Base-by-base conservation (phyloP, 768 basidiomycete genomes). In the Boletellus sp. region DNA sequence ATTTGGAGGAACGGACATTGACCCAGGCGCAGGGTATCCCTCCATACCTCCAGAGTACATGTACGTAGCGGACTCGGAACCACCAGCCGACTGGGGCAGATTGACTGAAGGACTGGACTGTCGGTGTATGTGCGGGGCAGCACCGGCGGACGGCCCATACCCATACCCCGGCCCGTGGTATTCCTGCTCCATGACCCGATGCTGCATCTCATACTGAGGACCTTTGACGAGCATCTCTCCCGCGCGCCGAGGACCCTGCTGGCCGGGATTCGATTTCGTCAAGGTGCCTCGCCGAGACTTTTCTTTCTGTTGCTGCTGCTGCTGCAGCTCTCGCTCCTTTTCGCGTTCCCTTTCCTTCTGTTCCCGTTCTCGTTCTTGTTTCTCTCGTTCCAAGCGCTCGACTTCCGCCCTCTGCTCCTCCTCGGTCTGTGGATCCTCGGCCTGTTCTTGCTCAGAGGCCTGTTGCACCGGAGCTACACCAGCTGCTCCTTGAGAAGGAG, bases 161-260 rank as follows among this genome's bases (percentile, higher is more conserved):
- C 51, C 49, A 15, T 64, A 62, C 4, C 48, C 57, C 41, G 68
- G 58, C 9, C 72, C 75, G 42, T 76, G 75, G 55, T 90, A 89
- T 64, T 95, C 91, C 59, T 94, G 87, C 66, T 94, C 90, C 79
- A 97, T 92, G 43, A 85, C 89, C 20, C 87, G 83, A 66, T 92
- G 88, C 65, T 97, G 94, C 80, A 90, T 85, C 61, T 95, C 94
- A 64, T 95, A 97, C 60, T 91, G 88, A 34, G 94, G 91, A 5
- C 89, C 83, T 54, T 85, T 83, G 47, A 97, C 80, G 8, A 93
- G 85, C 72, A 83, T 91, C 70, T 96, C 94, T 8, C 88, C 90
- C 39, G 82, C 75, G 28, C 92, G 79, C 32, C 76, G 76, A 24
- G 77, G 74, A 16, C 70, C 73, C 9, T 72, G 68, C 41, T 73